phyloP scores from a whole-genome alignment of 208 protist genomes.

The Crithidia thermophila region DNA sequence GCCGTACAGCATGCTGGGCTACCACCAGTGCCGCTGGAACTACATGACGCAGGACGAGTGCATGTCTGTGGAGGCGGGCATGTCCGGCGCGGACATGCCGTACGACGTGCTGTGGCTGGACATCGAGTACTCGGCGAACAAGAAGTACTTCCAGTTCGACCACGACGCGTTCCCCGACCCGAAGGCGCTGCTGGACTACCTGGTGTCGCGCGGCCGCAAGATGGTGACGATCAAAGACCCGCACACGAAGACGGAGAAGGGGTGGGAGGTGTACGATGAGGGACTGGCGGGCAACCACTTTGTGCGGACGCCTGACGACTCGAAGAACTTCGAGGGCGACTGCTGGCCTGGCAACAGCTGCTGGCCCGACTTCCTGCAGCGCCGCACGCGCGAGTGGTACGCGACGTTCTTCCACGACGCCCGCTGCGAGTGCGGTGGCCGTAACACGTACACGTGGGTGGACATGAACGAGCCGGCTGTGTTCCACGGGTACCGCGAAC shows the following conservation, averaged over 20 bases:
- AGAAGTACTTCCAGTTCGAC: constrained; percentile 99
- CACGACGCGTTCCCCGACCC: constrained; percentile 93
- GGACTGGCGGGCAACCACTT: constrained; percentile 78
- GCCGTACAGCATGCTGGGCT: constrained; percentile 96
- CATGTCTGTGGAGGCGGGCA: constrained; percentile 82
- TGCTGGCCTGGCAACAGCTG: constrained; percentile 97
- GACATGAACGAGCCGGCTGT: constrained; percentile 99
- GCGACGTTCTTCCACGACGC: constrained; percentile 84
- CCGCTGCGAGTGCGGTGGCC: constrained; percentile 83
- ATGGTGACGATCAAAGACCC: constrained; percentile 98
- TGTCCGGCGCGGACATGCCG: constrained; percentile 95
- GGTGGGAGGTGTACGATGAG: constrained; percentile 87
- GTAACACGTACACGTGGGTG: constrained; percentile 97
- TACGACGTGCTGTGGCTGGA: constrained; percentile 99
- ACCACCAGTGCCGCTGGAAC: constrained; percentile 99
- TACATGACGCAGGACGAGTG: constrained; percentile 95
- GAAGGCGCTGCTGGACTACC: constrained; percentile 72
- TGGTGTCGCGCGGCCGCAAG: constrained; percentile 91
- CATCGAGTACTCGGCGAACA: constrained; percentile 98
- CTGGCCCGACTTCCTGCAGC: constrained; percentile 94
- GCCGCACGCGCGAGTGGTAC: constrained; percentile 93
- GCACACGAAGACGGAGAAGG: constrained; percentile 94
- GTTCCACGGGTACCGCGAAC: constrained; percentile 93
- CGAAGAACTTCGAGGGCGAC: constrained; percentile 88
- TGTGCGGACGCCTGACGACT: constrained; percentile 70